Conservation (phyloP, 1,139 yeast genomes). For the Debaryomyces singareniensis region DNA sequence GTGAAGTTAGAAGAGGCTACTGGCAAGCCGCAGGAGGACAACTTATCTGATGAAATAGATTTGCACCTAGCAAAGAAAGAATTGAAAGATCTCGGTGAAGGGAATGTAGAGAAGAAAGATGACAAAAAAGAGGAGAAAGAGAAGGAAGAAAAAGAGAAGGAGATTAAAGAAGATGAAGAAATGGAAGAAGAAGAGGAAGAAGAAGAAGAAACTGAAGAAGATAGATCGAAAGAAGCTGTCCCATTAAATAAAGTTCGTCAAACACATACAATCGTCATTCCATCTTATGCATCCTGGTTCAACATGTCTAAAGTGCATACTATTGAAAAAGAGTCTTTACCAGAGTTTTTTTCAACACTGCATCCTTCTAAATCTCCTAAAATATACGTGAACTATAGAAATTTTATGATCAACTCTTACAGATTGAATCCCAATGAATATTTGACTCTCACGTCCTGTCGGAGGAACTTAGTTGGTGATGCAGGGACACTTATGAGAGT, state of each 20-base stretch:
- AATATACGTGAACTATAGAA: conserved; percentile 80
- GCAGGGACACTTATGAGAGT: conserved; percentile 90
- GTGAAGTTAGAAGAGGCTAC: background rate
- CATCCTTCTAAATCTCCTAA: conserved; percentile 84
- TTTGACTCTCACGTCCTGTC: conserved; percentile 85
- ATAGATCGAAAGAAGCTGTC: conserved; percentile 10
- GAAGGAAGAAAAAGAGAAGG: conserved; percentile 13
- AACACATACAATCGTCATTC: conserved; percentile 85
- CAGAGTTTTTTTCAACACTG: conserved; percentile 78
- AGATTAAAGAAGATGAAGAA: conserved; percentile 20
- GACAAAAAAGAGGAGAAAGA: conserved; percentile 28
- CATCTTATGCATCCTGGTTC: conserved; percentile 93
- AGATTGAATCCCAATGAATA: conserved; percentile 91
- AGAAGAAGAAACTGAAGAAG: conserved; percentile 39
- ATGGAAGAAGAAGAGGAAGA: conserved; percentile 28
- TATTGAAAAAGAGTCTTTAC: conserved; percentile 66
- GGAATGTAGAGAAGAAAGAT: conserved; percentile 11
- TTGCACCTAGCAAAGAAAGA: background rate
- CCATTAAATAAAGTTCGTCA: conserved; percentile 36
- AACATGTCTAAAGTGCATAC: conserved; percentile 62
- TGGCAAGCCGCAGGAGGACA: background rate
- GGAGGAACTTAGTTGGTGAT: conserved; percentile 93
- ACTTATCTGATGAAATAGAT: background rate
- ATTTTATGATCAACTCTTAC: conserved; percentile 90
- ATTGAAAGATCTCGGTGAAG: background rate